Evolutionary conservation across 805 yeast species (phyloP).

Genomic region (Yarrowia hollandica): DNA sequence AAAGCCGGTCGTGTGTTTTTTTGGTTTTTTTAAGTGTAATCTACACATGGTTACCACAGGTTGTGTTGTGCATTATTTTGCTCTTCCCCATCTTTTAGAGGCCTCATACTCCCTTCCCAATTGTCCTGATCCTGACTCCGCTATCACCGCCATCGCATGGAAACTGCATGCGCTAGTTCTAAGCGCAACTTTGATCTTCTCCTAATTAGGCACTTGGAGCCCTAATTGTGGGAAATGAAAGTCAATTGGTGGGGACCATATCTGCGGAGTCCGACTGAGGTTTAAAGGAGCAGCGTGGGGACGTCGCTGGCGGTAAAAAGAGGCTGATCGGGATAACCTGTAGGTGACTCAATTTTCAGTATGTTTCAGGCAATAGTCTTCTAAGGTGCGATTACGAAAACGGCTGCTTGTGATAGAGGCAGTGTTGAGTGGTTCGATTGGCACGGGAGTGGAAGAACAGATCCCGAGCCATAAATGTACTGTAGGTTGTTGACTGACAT

Average conservation of each 20-base stretch:
- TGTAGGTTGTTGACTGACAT: too few species aligned
- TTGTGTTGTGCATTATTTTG: too few species aligned
- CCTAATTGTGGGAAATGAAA: slow-evolving; percentile 44
- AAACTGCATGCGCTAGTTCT: slow-evolving; percentile 47
- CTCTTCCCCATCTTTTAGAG: background rate
- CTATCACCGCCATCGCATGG: background rate
- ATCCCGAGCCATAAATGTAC: too few species aligned
- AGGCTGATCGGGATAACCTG: background rate
- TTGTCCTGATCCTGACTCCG: background rate
- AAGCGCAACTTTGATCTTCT: slow-evolving; percentile 53
- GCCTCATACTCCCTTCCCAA: background rate
- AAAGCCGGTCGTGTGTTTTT: background rate
- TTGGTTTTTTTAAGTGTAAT: too few species aligned
- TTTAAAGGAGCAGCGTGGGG: background rate
- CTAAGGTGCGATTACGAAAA: too few species aligned
- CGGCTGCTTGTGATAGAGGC: too few species aligned
- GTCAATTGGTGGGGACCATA: background rate
- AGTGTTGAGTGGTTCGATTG: too few species aligned
- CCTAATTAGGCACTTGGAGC: slow-evolving; percentile 50
- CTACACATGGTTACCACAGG: too few species aligned
- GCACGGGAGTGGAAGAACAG: too few species aligned
- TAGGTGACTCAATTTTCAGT: slow-evolving; percentile 11
- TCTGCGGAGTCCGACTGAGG: background rate
- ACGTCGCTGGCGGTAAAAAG: background rate
- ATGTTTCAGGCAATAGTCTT: too few species aligned